Evolutionary conservation across 2,329 filamentous ascomycete genomes (phyloP).

Genomic region (Aspergillus phoenicis): DNA sequence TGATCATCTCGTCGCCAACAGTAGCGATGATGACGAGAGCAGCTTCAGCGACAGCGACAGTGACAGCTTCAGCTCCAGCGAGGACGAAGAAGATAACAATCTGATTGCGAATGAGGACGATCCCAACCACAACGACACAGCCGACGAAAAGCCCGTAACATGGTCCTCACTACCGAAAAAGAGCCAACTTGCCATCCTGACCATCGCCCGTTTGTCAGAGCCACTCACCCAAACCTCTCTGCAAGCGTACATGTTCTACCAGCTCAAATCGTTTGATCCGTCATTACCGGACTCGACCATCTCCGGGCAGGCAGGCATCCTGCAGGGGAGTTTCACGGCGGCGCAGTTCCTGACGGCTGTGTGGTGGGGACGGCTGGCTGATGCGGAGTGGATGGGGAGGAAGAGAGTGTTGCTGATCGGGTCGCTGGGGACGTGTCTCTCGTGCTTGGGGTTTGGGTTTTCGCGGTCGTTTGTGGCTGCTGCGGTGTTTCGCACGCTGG

Average conservation of each 20-base stretch:
- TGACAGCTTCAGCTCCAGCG: not conserved
- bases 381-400: conserved; percentile 67
- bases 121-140: conserved; percentile 13
- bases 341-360: conserved; percentile 83
- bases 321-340: conserved; percentile 77
- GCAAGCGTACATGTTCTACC: conserved; percentile 83
- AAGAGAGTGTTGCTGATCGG: conserved; percentile 80
- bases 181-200: conserved; percentile 74
- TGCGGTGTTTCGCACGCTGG: conserved; percentile 66
- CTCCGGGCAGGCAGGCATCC: conserved; percentile 73
- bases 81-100: conserved; percentile 16
- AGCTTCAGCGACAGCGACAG: not conserved
- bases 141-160: conserved; percentile 54
- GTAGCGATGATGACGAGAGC: conserved; percentile 4
- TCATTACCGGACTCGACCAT: conserved; percentile 64
- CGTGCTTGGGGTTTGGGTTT: conserved; percentile 70
- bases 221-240: conserved; percentile 78
- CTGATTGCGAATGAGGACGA: conserved; percentile 18
- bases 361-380: conserved; percentile 73
- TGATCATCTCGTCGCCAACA: conserved; percentile 2
- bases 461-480: conserved; percentile 64
- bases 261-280: conserved; percentile 76
- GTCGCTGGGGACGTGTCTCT: conserved; percentile 67
- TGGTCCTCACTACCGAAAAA: conserved; percentile 77
- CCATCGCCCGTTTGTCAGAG: conserved; percentile 76